A percentile compares a stretch with the other conserved stretches of the same genome.
Conservation (phyloP, 352 stramenopile species). For the Phytophthora citricola region DNA sequence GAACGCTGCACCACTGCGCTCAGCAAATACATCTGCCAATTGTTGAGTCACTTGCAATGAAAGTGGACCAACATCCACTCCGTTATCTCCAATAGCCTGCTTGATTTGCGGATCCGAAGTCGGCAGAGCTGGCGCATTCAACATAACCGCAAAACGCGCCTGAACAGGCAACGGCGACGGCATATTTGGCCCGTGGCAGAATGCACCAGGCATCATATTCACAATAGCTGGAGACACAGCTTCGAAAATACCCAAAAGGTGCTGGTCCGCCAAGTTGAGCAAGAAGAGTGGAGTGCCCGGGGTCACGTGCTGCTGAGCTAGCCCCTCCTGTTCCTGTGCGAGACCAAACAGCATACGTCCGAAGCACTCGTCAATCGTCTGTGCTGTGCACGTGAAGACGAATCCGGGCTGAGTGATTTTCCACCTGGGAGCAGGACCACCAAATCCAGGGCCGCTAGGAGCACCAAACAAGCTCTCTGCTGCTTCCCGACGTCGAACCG, state of each 20-base stretch:
- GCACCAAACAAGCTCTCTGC: conserved; percentile 71
- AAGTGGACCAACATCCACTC: conserved; percentile 64
- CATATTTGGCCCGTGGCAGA: conserved; percentile 58
- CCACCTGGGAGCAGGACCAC: conserved; percentile 43
- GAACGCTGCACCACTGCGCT: conserved; percentile 65
- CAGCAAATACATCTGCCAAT: conserved; percentile 75
- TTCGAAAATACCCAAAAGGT: conserved; percentile 88
- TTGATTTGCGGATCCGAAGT: conserved; percentile 76
- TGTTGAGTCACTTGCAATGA: conserved; percentile 71
- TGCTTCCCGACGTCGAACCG: conserved; percentile 69
- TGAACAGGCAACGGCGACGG: conserved; percentile 80
- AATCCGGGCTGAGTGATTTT: conserved; percentile 71
- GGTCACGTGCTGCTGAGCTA: conserved; percentile 68
- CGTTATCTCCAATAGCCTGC: conserved; percentile 67
- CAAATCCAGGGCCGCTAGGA: conserved; percentile 35
- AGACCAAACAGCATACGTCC: conserved; percentile 87
- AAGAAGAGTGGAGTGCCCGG: conserved; percentile 86
- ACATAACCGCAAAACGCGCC: conserved; percentile 66
- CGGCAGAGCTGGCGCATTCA: conserved; percentile 80
- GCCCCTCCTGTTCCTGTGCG: conserved; percentile 68
- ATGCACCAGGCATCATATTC: conserved; percentile 86
- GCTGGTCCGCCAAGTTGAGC: conserved; percentile 86
- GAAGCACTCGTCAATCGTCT: conserved; percentile 90
- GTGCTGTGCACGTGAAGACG: conserved; percentile 80
- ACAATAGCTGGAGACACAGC: conserved; percentile 71